phyloP scores from a whole-genome alignment of 169 alveolate genomes.

The Plasmodium gonderi region DNA sequence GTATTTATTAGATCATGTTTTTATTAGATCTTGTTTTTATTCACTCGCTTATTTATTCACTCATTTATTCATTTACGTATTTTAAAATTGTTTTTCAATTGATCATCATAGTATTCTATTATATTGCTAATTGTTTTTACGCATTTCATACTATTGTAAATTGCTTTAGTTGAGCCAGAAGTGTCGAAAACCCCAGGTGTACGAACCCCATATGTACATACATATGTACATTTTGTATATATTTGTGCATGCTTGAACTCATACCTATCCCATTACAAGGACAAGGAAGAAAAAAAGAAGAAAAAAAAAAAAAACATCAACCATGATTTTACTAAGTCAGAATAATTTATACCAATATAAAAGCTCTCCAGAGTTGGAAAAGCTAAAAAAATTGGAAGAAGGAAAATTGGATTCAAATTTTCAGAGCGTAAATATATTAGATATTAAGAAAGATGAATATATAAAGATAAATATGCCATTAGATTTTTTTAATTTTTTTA shows the following conservation, averaged over 20 bases:
- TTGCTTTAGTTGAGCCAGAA: not conserved
- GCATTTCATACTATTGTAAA: not conserved
- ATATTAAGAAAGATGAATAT: constrained; percentile 7
- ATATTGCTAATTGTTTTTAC: not conserved
- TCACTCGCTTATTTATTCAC: not conserved
- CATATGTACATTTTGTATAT: constrained; percentile 1
- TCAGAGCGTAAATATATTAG: constrained; percentile 21
- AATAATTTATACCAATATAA: not conserved
- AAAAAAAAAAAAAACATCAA: not conserved
- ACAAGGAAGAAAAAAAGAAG: not conserved
- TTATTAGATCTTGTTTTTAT: too few species aligned
- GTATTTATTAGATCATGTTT: too few species aligned
- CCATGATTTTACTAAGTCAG: constrained; percentile 20
- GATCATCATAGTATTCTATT: not conserved
- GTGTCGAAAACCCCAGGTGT: not conserved
- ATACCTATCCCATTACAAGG: not conserved
- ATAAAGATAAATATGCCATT: not conserved
- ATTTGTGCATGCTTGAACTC: constrained; percentile 6
- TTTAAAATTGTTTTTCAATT: not conserved
- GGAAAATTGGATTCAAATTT: not conserved
- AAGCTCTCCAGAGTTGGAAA: not conserved
- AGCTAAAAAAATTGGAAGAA: not conserved
- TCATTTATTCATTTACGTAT: not conserved
- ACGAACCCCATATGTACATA: not conserved
- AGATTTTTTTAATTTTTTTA: constrained; percentile 31